Percentiles rank a stretch among this genome's conserved stretches.
phyloP scores from a whole-genome alignment of 2,329 filamentous ascomycete species.

The Pseudogymnoascus verrucosus region DNA sequence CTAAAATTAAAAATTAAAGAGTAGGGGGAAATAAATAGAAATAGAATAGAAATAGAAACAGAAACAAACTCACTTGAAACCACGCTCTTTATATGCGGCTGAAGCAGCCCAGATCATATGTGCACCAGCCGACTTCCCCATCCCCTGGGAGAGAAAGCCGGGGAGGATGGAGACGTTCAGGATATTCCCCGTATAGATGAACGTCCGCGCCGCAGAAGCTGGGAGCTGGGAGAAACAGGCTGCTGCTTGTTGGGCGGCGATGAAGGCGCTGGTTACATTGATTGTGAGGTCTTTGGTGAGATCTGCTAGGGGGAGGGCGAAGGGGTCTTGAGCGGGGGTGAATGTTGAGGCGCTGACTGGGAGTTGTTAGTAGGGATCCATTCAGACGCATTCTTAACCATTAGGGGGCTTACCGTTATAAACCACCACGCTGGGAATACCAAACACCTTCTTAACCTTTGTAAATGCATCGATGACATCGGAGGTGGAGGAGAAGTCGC shows the following conservation, averaged over 20 bases:
- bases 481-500: slow-evolving; percentile 31
- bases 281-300: slow-evolving; percentile 29
- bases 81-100: no score
- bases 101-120: slow-evolving; percentile 30
- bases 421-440: slow-evolving; percentile 36
- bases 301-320: slow-evolving; percentile 18
- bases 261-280: slow-evolving; percentile 33
- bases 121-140: slow-evolving; percentile 32
- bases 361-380: background rate
- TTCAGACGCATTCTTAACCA: no score
- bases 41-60: no score
- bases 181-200: slow-evolving; percentile 39
- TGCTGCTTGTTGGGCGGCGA: slow-evolving; percentile 33
- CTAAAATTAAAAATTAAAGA: no score
- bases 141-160: slow-evolving; percentile 28
- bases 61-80: no score
- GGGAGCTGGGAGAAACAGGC: slow-evolving; percentile 25
- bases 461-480: slow-evolving; percentile 32
- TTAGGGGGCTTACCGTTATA: slow-evolving; percentile 30
- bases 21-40: no score
- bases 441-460: slow-evolving; percentile 27
- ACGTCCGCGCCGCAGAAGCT: slow-evolving; percentile 29
- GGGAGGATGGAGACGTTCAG: slow-evolving; percentile 28
- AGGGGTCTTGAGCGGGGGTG: slow-evolving; percentile 22
- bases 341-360: slow-evolving; percentile 19